Evolutionary conservation across 208 protist genomes (phyloP).

Genomic region (Trichomonas vaginalis): DNA sequence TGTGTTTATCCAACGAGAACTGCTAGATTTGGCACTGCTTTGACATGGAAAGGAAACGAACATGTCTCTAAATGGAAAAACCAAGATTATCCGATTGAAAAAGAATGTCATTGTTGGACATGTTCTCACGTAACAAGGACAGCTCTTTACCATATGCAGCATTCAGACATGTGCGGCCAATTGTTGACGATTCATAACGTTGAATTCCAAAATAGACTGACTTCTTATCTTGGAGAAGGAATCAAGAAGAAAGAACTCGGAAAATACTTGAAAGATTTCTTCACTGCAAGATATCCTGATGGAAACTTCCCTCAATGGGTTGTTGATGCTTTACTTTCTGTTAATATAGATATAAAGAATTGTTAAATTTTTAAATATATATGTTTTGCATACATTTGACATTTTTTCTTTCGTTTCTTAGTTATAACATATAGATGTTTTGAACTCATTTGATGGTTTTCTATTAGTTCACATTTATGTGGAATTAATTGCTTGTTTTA

Average conservation of each 20-base stretch:
- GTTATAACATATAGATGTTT: too few relatives aligned
- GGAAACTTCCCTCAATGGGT: slow-evolving; percentile 19
- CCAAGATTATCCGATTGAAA: slow-evolving; percentile 46
- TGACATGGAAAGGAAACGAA: slow-evolving; percentile 51
- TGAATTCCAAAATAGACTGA: slow-evolving; percentile 74
- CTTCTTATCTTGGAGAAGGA: slow-evolving; percentile 55
- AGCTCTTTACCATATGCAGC: neutral
- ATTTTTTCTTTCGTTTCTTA: too few relatives aligned
- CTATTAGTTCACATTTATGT: too few relatives aligned
- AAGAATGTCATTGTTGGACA: slow-evolving; percentile 56
- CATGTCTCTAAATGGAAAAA: slow-evolving; percentile 20
- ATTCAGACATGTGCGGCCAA: slow-evolving; percentile 41
- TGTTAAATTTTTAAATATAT: neutral
- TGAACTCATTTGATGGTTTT: too few relatives aligned
- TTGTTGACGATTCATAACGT: slow-evolving; percentile 91
- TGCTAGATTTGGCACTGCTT: slow-evolving; percentile 75
- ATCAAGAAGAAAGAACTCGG: slow-evolving; percentile 40
- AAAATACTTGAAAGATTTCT: slow-evolving; percentile 32
- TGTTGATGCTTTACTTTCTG: slow-evolving; percentile 22
- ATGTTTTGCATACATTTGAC: too few relatives aligned
- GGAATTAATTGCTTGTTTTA: too few relatives aligned
- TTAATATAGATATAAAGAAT: neutral
- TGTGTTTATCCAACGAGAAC: slow-evolving; percentile 96
- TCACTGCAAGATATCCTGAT: slow-evolving; percentile 7
- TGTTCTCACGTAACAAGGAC: neutral